Conservation (phyloP, 75 land plant species). For the Pinus taeda region DNA sequence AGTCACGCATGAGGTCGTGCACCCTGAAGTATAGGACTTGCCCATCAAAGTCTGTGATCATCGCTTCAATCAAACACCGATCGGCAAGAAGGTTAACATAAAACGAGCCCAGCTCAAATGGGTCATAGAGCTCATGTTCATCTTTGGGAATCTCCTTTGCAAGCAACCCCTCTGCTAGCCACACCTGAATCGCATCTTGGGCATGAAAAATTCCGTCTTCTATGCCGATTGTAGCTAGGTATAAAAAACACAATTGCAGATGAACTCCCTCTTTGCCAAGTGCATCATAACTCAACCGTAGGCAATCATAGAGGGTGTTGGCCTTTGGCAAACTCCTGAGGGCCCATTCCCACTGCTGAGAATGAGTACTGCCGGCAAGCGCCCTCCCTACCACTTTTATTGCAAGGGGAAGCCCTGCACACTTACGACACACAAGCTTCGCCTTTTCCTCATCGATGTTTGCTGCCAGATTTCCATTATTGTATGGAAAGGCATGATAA, state of each 20-base stretch:
- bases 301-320: not conserved
- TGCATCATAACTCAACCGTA: not conserved
- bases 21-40: not conserved
- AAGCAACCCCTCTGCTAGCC: not conserved
- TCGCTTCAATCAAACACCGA: not conserved
- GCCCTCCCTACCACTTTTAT: not conserved
- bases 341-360: not conserved
- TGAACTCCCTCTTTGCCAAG: not conserved
- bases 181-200: not conserved
- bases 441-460: not conserved
- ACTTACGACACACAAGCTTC: not conserved
- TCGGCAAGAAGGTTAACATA: not conserved
- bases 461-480: not conserved
- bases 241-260: conserved; percentile 4
- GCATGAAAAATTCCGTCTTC: not conserved
- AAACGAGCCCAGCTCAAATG: not conserved
- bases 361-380: not conserved
- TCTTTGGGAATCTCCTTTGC: no score
- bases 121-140: not conserved
- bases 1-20: not conserved
- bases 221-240: not conserved
- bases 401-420: conserved; percentile 1
- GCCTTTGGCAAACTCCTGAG: not conserved
- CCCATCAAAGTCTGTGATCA: not conserved
- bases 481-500: conserved; percentile 1